A percentile compares a stretch with the other conserved stretches of the same genome.
These are phyloP conservation scores for Emmonsia crescens DNA, from an alignment of 2,329 filamentous ascomycete species.

Conservation along the genomic window DNA sequence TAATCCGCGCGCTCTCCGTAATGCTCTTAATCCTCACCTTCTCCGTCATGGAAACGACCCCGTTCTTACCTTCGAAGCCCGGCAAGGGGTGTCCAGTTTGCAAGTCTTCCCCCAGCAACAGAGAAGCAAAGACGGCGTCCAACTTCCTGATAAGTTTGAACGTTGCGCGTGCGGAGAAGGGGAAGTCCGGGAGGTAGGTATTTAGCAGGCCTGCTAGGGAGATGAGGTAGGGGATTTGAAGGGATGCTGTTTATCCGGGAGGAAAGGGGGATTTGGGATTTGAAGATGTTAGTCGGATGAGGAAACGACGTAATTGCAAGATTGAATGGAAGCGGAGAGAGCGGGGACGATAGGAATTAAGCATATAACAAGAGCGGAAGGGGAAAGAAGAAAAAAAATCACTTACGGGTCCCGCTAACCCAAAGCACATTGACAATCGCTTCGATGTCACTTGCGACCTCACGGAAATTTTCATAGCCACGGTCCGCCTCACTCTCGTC, in stretches of 20 bases:
- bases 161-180: slow-evolving; percentile 54
- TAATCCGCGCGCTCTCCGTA: slow-evolving; percentile 62
- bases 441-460: slow-evolving; percentile 65
- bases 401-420: slow-evolving; percentile 75
- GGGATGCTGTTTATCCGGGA: slow-evolving; percentile 44
- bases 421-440: slow-evolving; percentile 69
- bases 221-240: slow-evolving; percentile 78
- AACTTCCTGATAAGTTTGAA: slow-evolving; percentile 66
- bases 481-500: slow-evolving; percentile 26
- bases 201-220: slow-evolving; percentile 63
- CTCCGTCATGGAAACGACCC: slow-evolving; percentile 59
- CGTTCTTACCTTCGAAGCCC: slow-evolving; percentile 53
- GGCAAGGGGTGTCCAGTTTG: slow-evolving; percentile 55
- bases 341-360: neutral
- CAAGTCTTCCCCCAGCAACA: slow-evolving; percentile 57
- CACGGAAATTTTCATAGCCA: slow-evolving; percentile 53
- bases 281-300: neutral
- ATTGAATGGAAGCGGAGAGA: neutral
- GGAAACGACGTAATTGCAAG: neutral
- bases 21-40: slow-evolving; percentile 79
- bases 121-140: slow-evolving; percentile 69
- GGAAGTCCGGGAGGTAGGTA: slow-evolving; percentile 62
- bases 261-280: no score
- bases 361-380: no score
- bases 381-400: neutral